Conservation (phyloP, 176 grass and related monocot species). For the Zizania latifolia region DNA sequence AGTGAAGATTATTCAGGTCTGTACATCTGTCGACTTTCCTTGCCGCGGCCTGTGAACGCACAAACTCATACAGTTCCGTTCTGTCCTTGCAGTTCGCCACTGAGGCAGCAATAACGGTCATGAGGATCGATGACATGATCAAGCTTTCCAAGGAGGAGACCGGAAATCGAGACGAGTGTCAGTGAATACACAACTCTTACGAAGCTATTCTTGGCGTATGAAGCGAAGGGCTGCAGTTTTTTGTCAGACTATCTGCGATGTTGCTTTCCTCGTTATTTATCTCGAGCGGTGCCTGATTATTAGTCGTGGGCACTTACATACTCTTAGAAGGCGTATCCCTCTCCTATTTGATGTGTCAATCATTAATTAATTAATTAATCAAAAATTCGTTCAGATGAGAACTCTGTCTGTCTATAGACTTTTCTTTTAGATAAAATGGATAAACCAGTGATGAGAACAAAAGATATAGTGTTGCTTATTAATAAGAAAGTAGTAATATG, state of each 20-base stretch:
- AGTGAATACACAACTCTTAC: neutral
- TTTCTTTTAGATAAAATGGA: no score
- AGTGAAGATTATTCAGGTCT: conserved; percentile 69
- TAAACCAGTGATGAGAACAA: no score
- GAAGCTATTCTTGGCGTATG: no score
- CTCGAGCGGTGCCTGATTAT: neutral
- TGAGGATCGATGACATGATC: conserved; percentile 90
- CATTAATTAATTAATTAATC: neutral
- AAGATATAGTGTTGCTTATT: no score
- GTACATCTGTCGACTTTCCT: neutral
- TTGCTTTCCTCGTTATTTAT: neutral
- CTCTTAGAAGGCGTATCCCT: neutral
- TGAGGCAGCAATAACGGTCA: conserved; percentile 76
- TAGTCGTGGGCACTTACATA: neutral
- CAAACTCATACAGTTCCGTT: neutral
- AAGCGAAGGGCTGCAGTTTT: neutral
- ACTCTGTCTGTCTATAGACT: no score
- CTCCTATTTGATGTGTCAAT: neutral
- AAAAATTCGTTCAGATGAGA: neutral
- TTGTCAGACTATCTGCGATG: neutral
- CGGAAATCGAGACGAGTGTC: conserved; percentile 23
- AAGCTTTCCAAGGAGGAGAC: conserved; percentile 63
- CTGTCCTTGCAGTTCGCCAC: conserved; percentile 55
- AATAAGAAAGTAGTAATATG: no score
- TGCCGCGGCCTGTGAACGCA: neutral